A percentile compares a stretch with the other conserved stretches of the same genome.
Evolutionary conservation across 2,329 filamentous ascomycete genomes (phyloP).

Genomic region (Tolypocladium inflatum): DNA sequence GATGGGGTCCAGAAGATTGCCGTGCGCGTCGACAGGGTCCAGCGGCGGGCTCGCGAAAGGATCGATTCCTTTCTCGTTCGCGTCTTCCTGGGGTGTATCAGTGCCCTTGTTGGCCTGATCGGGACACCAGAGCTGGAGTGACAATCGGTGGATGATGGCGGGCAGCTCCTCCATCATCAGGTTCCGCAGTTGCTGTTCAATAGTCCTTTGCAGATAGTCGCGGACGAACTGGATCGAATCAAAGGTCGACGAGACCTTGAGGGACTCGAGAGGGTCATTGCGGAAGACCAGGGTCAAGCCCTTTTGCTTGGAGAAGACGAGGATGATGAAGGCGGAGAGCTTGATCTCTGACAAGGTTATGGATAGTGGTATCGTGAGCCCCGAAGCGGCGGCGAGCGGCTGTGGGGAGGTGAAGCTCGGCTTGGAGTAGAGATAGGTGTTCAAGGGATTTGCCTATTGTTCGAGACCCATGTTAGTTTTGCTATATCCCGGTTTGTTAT

Average conservation of each 20-base stretch:
- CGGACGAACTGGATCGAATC: conserved; percentile 98
- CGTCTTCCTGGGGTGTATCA: conserved; percentile 36
- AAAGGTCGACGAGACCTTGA: conserved; percentile 98
- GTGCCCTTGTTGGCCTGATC: conserved; percentile 54
- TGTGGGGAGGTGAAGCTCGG: conserved; percentile 88
- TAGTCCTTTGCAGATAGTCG: conserved; percentile 92
- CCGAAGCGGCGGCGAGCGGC: conserved; percentile 81
- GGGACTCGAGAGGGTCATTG: conserved; percentile 93
- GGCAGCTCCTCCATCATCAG: conserved; percentile 97
- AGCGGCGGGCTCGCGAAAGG: conserved; percentile 73
- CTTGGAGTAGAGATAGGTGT: conserved; percentile 88
- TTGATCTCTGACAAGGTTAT: conserved; percentile 95
- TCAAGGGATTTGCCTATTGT: conserved; percentile 77
- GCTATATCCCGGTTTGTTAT: conserved; percentile 7
- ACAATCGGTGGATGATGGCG: conserved; percentile 89
- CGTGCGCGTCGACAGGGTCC: conserved; percentile 73
- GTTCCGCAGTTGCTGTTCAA: conserved; percentile 84
- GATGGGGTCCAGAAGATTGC: conserved; percentile 65
- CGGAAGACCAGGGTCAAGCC: conserved; percentile 93
- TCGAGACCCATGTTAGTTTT: conserved; percentile 37
- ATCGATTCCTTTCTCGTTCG: conserved; percentile 57
- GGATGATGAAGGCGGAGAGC: conserved; percentile 90
- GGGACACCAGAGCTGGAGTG: conserved; percentile 79
- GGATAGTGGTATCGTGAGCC: conserved; percentile 92
- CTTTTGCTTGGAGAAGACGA: conserved; percentile 97